Evolutionary conservation across 805 yeast species (phyloP).

Genomic region (Zygosaccharomyces kombuchaensis): DNA sequence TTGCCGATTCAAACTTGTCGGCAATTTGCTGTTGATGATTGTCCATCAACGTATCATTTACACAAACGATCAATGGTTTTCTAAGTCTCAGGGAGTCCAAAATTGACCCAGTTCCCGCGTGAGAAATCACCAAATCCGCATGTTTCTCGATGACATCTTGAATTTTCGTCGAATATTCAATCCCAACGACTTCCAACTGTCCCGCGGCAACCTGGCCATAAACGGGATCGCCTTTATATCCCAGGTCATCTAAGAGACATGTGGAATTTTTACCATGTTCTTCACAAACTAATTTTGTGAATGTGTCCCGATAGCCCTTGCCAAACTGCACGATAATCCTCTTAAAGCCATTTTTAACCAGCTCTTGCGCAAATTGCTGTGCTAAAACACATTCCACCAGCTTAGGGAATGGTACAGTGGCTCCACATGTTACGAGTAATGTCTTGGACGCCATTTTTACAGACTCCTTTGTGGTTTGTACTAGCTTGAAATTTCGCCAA

Average conservation of each 20-base stretch:
- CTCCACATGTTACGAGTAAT: constrained; percentile 76
- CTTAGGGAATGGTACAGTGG: constrained; percentile 73
- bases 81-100: constrained; percentile 61
- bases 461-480: background rate
- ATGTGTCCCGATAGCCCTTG: constrained; percentile 28
- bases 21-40: constrained; percentile 85
- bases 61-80: constrained; percentile 63
- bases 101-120: constrained; percentile 91
- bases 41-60: constrained; percentile 71
- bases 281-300: constrained; percentile 11
- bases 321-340: constrained; percentile 61
- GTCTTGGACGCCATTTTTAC: constrained; percentile 10
- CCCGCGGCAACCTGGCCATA: background rate
- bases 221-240: background rate
- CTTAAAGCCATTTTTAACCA: constrained; percentile 39
- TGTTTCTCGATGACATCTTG: constrained; percentile 36
- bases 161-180: constrained; percentile 44
- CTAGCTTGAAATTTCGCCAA: background rate
- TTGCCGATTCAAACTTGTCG: constrained; percentile 40
- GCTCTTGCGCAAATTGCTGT: constrained; percentile 32
- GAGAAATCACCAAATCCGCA: constrained; percentile 69
- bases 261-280: background rate
- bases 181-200: constrained; percentile 39
- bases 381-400: constrained; percentile 47
- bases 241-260: background rate